Evolutionary conservation across 2,329 filamentous ascomycete species (phyloP).

Genomic region (Zymoseptoria brevis): DNA sequence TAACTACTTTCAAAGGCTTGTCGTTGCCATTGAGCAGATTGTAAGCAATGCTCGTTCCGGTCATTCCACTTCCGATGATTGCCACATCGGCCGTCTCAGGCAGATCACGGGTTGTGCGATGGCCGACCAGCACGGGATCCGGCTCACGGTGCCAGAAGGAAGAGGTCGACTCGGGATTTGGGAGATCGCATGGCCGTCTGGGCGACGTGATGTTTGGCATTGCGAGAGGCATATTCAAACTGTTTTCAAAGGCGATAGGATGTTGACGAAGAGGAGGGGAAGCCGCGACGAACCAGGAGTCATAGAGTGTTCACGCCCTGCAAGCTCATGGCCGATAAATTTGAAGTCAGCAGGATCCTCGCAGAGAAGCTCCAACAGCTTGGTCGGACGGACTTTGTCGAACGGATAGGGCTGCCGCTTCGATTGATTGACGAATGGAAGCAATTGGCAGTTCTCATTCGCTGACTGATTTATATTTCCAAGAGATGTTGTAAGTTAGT

Average conservation of each 20-base stretch:
- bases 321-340: neutral
- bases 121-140: conserved; percentile 55
- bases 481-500: neutral
- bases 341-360: neutral
- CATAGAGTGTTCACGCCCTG: neutral
- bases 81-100: conserved; percentile 59
- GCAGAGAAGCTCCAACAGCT: neutral
- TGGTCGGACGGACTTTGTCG: too few relatives aligned
- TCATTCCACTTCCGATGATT: conserved; percentile 68
- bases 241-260: neutral
- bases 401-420: too few relatives aligned
- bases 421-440: neutral
- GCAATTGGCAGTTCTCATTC: neutral
- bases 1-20: conserved; percentile 50
- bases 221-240: neutral
- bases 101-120: conserved; percentile 57
- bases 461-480: neutral
- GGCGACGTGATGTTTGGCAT: conserved; percentile 15
- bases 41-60: conserved; percentile 62
- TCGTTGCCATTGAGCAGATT: conserved; percentile 37
- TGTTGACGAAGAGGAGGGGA: neutral
- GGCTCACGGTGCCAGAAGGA: conserved; percentile 71
- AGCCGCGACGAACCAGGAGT: neutral
- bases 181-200: conserved; percentile 17
- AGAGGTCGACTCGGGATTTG: conserved; percentile 18